Base-by-base conservation (phyloP, 139 green algal species). In the Mychonastes homosphaera region DNA sequence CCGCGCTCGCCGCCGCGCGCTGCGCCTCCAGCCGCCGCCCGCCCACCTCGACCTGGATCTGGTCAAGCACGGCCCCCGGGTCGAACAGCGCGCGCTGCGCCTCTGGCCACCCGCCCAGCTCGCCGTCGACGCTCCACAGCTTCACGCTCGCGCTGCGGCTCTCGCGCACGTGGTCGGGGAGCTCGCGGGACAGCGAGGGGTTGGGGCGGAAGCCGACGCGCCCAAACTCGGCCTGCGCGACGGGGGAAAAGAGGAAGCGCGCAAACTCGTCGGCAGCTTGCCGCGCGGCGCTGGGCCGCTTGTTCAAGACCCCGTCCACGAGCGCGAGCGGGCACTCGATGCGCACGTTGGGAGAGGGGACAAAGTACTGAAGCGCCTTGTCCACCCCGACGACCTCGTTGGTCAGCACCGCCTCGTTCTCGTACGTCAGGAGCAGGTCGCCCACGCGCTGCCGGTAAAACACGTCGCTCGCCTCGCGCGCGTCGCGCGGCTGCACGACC, bases 391-490 rank as follows among this genome's bases (percentile, higher is more conserved):
- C 21, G 26, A 66, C 59, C 58, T 78, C 29, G 60, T 92, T 92
- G 27, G 83, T 91, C 13, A 91, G 75, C 49, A 87, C 67, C 10
- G 85, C 85, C 64, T 95, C 86, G 52, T 95, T 94, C 64, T 95
- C 86, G 51, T 95, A 95, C 13, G 84, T 95, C 45, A 95, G 71
- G 51, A 93, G 76, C 49, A 77, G 78, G 46, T 94, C 85, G 15
- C 82, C 85, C 51, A 83, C 60, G 54, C 73, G 65, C 62, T 91
- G 83, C 43, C 85, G 86, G 79, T 91, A 93, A 63, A 94, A 94
- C 28, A 88, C 85, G 56, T 94, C 86, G 8, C 64, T 79, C 1
- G 86, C 86, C 62, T 94, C 81, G 2, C 86, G 76, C 6, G 85
- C 81, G 45, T 94, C 86, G 0, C 86, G 68, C 29, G 86, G 86